These are phyloP conservation scores for Albizia julibrissin DNA, from an alignment of 306 rosid species.

Conservation along the genomic window DNA sequence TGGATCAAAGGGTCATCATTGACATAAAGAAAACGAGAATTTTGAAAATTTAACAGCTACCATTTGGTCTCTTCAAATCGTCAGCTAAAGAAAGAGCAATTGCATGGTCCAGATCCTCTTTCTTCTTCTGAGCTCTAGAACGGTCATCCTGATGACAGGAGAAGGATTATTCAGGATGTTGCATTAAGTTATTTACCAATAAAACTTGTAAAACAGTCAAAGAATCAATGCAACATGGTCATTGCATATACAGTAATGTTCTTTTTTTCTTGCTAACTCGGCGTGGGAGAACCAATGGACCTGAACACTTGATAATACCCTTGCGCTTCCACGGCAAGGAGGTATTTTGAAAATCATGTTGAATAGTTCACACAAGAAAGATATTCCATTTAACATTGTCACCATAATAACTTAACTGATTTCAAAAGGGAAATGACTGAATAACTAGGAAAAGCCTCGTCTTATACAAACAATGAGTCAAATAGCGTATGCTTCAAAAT, in stretches of 20 bases:
- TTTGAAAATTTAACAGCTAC: slow-evolving; percentile 39
- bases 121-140: slow-evolving; percentile 75
- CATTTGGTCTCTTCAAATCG: slow-evolving; percentile 66
- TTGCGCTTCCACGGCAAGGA: neutral
- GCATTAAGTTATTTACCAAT: slow-evolving; percentile 15
- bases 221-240: neutral
- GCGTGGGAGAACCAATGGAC: neutral
- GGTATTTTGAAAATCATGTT: neutral
- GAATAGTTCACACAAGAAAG: neutral
- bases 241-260: slow-evolving; percentile 7
- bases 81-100: slow-evolving; percentile 69
- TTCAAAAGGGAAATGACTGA: neutral
- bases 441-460: slow-evolving; percentile 3
- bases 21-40: slow-evolving; percentile 21
- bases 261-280: neutral
- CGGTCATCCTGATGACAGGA: slow-evolving; percentile 63
- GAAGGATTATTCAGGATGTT: slow-evolving; percentile 21
- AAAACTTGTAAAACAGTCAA: neutral
- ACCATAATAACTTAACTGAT: neutral
- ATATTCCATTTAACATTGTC: neutral
- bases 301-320: neutral
- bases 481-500: neutral
- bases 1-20: slow-evolving; percentile 1
- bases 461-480: neutral
- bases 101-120: slow-evolving; percentile 74